Percentiles rank a stretch among this genome's conserved stretches.
phyloP scores from a whole-genome alignment of 1,284 basidiomycete species.

The Leccinum subrobustum region DNA sequence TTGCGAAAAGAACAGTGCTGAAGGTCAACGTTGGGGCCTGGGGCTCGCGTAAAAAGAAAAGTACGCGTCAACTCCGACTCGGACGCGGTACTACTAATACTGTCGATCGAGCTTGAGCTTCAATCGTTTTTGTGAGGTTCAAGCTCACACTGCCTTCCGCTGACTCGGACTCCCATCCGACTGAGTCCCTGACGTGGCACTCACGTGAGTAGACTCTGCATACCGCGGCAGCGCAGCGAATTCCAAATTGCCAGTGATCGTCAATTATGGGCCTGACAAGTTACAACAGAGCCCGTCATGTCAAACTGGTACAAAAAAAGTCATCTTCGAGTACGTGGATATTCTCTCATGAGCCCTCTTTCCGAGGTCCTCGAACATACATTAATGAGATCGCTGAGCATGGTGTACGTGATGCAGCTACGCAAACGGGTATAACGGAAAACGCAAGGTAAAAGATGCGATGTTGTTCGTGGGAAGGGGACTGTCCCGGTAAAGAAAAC shows the following conservation, averaged over 20 bases:
- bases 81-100: too few relatives aligned
- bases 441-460: conserved; percentile 16
- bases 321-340: not conserved
- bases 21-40: too few relatives aligned
- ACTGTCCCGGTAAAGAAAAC: conserved; percentile 8
- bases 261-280: not conserved
- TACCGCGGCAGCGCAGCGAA: not conserved
- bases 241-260: not conserved
- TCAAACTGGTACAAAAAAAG: not conserved
- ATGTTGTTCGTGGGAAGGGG: conserved; percentile 13
- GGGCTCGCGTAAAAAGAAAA: not conserved
- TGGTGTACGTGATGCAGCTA: conserved; percentile 31
- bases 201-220: not conserved
- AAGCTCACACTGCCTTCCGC: not conserved
- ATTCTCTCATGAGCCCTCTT: conserved; percentile 15
- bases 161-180: not conserved
- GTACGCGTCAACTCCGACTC: not conserved
- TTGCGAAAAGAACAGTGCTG: not conserved
- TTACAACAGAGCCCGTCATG: not conserved
- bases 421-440: conserved; percentile 31
- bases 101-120: not conserved
- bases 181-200: not conserved
- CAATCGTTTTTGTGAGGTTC: not conserved
- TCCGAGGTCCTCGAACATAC: conserved; percentile 21
- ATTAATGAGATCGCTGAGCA: conserved; percentile 33